These are phyloP conservation scores for Termitomyces sp. DNA, from an alignment of 768 basidiomycete genomes.

Conservation along the genomic window DNA sequence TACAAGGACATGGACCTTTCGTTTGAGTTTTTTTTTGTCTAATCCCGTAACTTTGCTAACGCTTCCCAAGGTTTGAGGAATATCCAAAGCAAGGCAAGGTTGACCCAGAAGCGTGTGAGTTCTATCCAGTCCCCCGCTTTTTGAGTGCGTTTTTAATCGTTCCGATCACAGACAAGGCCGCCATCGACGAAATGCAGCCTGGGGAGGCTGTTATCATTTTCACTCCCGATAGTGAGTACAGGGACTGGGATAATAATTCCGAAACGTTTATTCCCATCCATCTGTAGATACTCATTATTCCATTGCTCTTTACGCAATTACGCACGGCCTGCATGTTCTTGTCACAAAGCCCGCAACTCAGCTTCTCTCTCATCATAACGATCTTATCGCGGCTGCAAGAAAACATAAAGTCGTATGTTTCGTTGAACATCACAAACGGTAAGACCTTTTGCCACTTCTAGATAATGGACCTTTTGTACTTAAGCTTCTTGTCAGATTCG, in stretches of 20 bases:
- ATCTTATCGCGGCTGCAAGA: conserved; percentile 68
- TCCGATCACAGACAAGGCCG: conserved; percentile 62
- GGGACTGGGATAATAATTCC: not conserved
- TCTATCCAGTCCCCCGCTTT: not conserved
- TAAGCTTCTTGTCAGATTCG: conserved; percentile 42
- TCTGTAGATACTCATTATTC: conserved; percentile 71
- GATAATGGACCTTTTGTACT: not conserved
- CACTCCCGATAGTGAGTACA: conserved; percentile 74
- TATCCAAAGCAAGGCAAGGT: conserved; percentile 67
- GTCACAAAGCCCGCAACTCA: conserved; percentile 93
- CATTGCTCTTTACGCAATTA: conserved; percentile 83
- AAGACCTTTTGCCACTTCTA: conserved; percentile 8
- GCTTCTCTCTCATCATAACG: conserved; percentile 75
- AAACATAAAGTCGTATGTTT: conserved; percentile 82
- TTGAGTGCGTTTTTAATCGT: not conserved
- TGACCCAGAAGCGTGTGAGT: conserved; percentile 80
- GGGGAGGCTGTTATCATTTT: conserved; percentile 92
- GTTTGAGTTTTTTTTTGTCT: conserved; percentile 33
- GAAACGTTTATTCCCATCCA: not conserved
- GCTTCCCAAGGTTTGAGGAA: conserved; percentile 56
- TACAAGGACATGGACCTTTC: conserved; percentile 87
- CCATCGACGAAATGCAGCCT: conserved; percentile 69
- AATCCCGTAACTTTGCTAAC: not conserved
- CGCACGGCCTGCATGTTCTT: conserved; percentile 81
- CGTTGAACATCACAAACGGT: conserved; percentile 94